These are phyloP conservation scores for Spathaspora hagerdaliae DNA, from an alignment of 805 yeast genomes.

Conservation along the genomic window DNA sequence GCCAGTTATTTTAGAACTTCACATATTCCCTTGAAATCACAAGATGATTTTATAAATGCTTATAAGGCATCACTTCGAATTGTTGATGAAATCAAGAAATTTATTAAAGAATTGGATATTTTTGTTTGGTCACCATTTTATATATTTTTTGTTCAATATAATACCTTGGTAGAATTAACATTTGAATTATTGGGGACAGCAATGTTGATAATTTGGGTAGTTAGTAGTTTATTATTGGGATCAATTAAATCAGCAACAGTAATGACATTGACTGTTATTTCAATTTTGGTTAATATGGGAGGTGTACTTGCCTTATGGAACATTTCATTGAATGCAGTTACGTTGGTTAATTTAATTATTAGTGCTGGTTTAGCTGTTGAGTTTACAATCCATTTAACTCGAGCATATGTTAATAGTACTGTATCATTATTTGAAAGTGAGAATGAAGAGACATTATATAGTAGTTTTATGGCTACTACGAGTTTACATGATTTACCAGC, in stretches of 20 bases:
- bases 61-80: constrained; percentile 69
- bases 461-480: constrained; percentile 11
- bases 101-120: constrained; percentile 43
- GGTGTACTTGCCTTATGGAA: constrained; percentile 76
- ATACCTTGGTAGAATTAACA: constrained; percentile 58
- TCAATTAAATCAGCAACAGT: constrained; percentile 57
- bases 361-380: constrained; percentile 93
- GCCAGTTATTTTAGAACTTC: constrained; percentile 75
- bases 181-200: constrained; percentile 53
- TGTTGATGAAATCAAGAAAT: constrained; percentile 47
- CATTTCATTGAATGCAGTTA: constrained; percentile 81
- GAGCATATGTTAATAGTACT: constrained; percentile 62
- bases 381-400: constrained; percentile 81
- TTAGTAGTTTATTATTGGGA: constrained; percentile 61
- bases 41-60: constrained; percentile 77
- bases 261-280: constrained; percentile 53
- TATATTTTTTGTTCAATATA: constrained; percentile 87
- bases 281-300: constrained; percentile 68
- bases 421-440: constrained; percentile 14
- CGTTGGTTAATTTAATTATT: constrained; percentile 85
- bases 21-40: constrained; percentile 77
- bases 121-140: constrained; percentile 94
- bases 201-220: constrained; percentile 44
- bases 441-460: constrained; percentile 11
- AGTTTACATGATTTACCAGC: background rate